phyloP scores from a whole-genome alignment of 257 asterid genomes.

The Pogostemon cablin region DNA sequence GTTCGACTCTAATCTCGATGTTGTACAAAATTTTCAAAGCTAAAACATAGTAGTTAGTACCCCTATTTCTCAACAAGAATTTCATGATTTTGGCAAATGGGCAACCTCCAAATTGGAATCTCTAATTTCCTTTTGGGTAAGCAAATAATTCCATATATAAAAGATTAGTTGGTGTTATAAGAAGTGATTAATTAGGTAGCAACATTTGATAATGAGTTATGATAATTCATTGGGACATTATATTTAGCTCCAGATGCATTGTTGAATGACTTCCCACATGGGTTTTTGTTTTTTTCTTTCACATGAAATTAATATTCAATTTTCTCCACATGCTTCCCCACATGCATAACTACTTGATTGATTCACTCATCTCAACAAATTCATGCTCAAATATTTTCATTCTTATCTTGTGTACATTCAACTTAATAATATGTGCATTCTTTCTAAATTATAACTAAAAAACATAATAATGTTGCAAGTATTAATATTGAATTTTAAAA shows the following conservation, averaged over 20 bases:
- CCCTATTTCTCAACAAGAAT: no score
- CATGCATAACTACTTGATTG: constrained; percentile 45
- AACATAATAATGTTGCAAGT: no score
- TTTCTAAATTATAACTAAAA: no score
- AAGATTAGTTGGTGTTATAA: background rate
- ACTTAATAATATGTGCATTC: no score
- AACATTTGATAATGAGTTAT: no score
- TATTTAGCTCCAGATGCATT: constrained; percentile 45
- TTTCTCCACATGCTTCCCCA: constrained; percentile 61
- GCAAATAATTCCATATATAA: background rate
- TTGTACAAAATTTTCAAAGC: no score
- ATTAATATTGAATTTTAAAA: no score
- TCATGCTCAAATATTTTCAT: background rate
- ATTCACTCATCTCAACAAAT: constrained; percentile 26
- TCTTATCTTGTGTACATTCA: background rate
- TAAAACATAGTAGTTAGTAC: no score
- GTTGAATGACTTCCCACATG: constrained; percentile 47
- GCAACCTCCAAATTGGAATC: no score
- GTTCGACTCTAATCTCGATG: no score
- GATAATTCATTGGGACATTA: constrained; percentile 19
- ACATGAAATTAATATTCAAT: constrained; percentile 32
- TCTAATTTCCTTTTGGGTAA: no score
- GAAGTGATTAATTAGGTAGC: background rate
- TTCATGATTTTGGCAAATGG: no score
- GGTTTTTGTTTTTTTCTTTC: constrained; percentile 33